Percentiles rank a stretch among this genome's conserved stretches.
These are phyloP conservation scores for Tricharina praecox DNA, from an alignment of 495 filamentous ascomycete species.

Conservation along the genomic window DNA sequence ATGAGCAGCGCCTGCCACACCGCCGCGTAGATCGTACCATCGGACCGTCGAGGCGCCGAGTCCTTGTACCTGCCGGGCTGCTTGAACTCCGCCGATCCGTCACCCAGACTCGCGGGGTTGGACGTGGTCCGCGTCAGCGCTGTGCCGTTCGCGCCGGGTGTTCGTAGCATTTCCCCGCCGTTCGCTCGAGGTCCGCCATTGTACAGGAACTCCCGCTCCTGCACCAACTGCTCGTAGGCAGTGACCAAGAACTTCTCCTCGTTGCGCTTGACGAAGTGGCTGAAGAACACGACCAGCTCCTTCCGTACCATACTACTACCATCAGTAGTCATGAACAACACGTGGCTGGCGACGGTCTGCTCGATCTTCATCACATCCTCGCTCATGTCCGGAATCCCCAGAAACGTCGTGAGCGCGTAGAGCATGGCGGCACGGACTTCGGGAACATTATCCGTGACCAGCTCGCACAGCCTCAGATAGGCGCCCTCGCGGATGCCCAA, in stretches of 20 bases:
- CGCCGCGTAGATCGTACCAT: constrained; percentile 74
- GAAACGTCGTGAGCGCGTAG: constrained; percentile 79
- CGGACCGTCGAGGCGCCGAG: constrained; percentile 40
- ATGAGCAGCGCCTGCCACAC: constrained; percentile 88
- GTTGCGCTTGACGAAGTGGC: constrained; percentile 75
- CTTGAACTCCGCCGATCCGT: constrained; percentile 7
- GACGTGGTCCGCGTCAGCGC: constrained; percentile 13
- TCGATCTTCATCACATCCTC: constrained; percentile 80
- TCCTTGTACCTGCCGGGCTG: constrained; percentile 13
- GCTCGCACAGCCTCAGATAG: constrained; percentile 55
- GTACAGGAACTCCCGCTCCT: constrained; percentile 52
- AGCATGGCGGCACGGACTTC: constrained; percentile 89
- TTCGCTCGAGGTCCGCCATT: constrained; percentile 9
- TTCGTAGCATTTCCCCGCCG: background rate
- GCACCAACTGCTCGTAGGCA: constrained; percentile 75
- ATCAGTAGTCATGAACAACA: constrained; percentile 76
- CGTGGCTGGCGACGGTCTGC: constrained; percentile 65
- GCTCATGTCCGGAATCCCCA: constrained; percentile 84
- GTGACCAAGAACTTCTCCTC: constrained; percentile 82
- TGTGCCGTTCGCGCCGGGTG: background rate
- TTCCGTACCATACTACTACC: constrained; percentile 84
- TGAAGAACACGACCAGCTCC: constrained; percentile 85
- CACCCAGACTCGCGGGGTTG: constrained; percentile 16
- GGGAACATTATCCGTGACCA: constrained; percentile 77
- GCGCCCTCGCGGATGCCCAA: constrained; percentile 70